phyloP scores from a whole-genome alignment of 2,329 filamentous ascomycete genomes.

The Colletotrichum costaricense region DNA sequence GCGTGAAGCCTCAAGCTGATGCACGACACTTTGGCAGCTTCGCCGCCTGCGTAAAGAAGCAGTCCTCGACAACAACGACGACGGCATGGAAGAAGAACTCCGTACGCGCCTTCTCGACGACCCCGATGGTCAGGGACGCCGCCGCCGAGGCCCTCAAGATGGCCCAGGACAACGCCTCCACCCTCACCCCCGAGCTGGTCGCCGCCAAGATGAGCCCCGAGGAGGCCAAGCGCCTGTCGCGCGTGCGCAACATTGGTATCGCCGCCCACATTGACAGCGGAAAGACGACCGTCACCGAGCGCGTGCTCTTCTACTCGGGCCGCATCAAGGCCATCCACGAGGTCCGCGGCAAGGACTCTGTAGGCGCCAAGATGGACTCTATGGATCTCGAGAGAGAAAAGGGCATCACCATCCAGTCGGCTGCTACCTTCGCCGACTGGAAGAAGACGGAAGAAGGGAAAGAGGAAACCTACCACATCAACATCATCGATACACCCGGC shows the following conservation, averaged over 20 bases:
- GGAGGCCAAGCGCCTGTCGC: conserved; percentile 81
- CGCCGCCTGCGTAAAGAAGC: conserved; percentile 39
- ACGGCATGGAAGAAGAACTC: conserved; percentile 20
- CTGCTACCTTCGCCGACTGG: conserved; percentile 98
- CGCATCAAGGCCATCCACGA: conserved; percentile 98
- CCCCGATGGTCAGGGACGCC: conserved; percentile 43
- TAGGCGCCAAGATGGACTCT: conserved; percentile 99
- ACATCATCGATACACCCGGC: conserved; percentile 97
- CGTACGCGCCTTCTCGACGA: conserved; percentile 48
- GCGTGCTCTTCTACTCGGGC: conserved; percentile 97
- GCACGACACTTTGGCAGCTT: conserved; percentile 44
- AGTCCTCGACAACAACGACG: conserved; percentile 3
- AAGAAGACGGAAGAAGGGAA: conserved; percentile 84
- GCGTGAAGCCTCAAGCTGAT: conserved; percentile 42
- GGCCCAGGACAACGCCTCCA: conserved; percentile 63
- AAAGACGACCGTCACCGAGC: conserved; percentile 96
- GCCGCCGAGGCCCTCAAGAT: conserved; percentile 62
- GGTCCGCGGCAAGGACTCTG: conserved; percentile 92
- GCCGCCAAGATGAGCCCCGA: conserved; percentile 83
- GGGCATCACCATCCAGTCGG: conserved; percentile 98
- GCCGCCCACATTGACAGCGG: conserved; percentile 98
- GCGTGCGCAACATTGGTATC: conserved; percentile 97
- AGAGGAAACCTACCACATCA: conserved; percentile 95
- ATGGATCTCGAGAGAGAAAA: conserved; percentile 99
- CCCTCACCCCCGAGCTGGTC: conserved; percentile 68